Conservation (phyloP, 371 early-diverging fungal genomes). For the Mortierella sp. region DNA sequence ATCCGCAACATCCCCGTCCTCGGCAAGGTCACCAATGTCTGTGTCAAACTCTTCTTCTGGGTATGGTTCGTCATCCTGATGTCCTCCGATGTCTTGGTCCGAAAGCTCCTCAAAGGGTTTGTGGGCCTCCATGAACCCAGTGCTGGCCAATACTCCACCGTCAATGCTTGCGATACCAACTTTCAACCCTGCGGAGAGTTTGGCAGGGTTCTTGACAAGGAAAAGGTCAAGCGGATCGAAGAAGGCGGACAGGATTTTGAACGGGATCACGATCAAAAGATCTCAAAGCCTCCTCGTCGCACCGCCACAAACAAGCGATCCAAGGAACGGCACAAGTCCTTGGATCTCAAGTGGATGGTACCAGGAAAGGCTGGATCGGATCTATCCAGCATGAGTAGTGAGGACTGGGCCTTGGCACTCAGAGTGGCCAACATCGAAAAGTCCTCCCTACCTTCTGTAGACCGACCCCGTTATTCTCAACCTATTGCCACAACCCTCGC, state of each 20-base stretch:
- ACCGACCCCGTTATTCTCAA: conserved; percentile 58
- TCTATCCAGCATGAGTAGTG: conserved; percentile 36
- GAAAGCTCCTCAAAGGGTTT: conserved; percentile 44
- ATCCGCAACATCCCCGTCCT: conserved; percentile 44
- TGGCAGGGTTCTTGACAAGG: conserved; percentile 47
- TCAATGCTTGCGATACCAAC: conserved; percentile 53
- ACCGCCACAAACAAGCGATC: conserved; percentile 4
- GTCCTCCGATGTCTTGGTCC: conserved; percentile 47
- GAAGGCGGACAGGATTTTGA: conserved; percentile 49
- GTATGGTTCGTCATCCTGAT: conserved; percentile 46
- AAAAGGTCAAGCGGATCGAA: conserved; percentile 47
- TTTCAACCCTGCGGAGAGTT: conserved; percentile 54
- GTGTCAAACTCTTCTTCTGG: conserved; percentile 47
- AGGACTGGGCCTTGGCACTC: conserved; percentile 36
- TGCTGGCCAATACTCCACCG: conserved; percentile 45
- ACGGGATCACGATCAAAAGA: conserved; percentile 33
- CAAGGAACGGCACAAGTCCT: conserved; percentile 33
- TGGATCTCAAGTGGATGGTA: conserved; percentile 38
- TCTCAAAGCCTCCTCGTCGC: conserved; percentile 7
- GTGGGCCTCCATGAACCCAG: conserved; percentile 52
- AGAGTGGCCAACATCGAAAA: conserved; percentile 45
- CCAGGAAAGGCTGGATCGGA: conserved; percentile 44
- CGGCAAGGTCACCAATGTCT: conserved; percentile 46
- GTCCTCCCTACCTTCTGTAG: conserved; percentile 7
- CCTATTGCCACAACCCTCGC: conserved; percentile 65